Conservation (phyloP, 2,329 filamentous ascomycete species). For the Amauroascus niger region DNA sequence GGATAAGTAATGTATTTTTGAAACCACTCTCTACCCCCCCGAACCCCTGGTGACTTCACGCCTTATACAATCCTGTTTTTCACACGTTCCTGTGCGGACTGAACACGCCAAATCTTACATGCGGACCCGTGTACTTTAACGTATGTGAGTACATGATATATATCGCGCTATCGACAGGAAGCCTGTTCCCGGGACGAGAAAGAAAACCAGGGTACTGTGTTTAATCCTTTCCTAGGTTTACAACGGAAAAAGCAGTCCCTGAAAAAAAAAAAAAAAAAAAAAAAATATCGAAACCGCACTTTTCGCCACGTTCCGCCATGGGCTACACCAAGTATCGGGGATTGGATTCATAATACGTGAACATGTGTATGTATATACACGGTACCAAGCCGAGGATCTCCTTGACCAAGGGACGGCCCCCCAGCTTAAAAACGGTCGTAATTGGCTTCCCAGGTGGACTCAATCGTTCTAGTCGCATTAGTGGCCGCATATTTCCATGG, state of each 20-base stretch:
- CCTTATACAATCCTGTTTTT: too few relatives aligned
- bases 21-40: too few relatives aligned
- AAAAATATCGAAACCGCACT: too few relatives aligned
- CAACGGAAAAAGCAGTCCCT: not conserved
- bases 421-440: not conserved
- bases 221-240: not conserved
- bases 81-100: too few relatives aligned
- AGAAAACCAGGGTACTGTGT: not conserved
- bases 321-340: not conserved
- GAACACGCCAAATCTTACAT: not conserved
- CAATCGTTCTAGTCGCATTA: not conserved
- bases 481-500: slow-evolving; percentile 1
- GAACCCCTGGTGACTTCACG: too few relatives aligned
- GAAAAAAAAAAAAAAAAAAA: not conserved
- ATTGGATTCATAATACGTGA: too few relatives aligned
- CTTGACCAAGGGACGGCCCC: not conserved
- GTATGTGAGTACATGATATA: not conserved
- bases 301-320: not conserved
- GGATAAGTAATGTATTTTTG: not conserved
- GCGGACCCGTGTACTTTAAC: not conserved
- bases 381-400: not conserved
- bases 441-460: not conserved
- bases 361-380: not conserved
- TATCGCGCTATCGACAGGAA: not conserved
- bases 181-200: not conserved